Base-by-base conservation (phyloP, 768 basidiomycete genomes). In the Hygrophoropsis aurantiaca region DNA sequence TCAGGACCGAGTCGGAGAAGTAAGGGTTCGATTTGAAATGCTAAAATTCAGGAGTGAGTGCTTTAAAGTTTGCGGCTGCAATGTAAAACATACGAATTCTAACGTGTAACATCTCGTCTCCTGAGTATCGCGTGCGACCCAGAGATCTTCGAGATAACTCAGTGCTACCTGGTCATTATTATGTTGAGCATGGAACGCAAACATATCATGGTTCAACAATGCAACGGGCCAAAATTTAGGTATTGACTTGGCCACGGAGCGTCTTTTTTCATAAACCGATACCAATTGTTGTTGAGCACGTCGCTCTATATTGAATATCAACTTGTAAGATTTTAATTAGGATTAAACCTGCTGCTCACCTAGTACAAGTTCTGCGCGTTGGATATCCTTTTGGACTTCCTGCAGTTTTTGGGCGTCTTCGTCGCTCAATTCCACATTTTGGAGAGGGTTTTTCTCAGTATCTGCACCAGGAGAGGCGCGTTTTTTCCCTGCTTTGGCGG, bases 141-240 rank as follows among this genome's bases (percentile, higher is more conserved):
- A 94, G 18, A 97, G 55, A 58, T 95, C 90, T 60, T 90, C 85
- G 49, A 94, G 73, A 64, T 86, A 90, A 64, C 79, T 84, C 68
- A 97, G 67, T 11, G 93, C 93, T 52, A 82, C 75, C 62, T 85
- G 81, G 68, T 97, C 94, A 16, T 83, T 77, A 44, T 73, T 77
- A 62, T 90, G 87, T 60, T 86, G 84, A 25, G 75, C 76, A 62
- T 85, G 80, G 55, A 84, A 71, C 30, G 79, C 74, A 61, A 91
- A 70, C 54, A 82, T 56, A 40, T 61, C 56, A 67, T 89, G 73
- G 71, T 90, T 87, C 80, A 89, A 79, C 57, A 93, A 72, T 35
- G 90, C 87, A 51, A 87, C 78, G n/a, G 87, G 80, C 90, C 90
- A 93, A 71, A 92, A 92, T 61, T 84, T 85, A 46, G 77, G 66